Conservation (phyloP, 768 basidiomycete species). For the button mushroom (Agaricus bisporus) region DNA sequence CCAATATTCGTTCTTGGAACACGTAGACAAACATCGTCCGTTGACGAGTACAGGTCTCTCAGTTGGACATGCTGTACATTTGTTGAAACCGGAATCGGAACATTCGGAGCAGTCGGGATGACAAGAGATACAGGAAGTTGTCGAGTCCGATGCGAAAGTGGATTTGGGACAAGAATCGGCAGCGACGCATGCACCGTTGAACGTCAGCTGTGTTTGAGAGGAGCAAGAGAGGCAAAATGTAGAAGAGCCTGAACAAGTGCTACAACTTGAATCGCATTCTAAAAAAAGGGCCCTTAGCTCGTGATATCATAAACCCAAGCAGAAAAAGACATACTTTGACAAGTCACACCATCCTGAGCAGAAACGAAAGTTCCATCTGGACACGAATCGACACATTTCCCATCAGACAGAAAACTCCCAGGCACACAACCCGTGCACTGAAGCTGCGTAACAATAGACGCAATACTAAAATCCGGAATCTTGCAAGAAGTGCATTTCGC, state of each 20-base stretch:
- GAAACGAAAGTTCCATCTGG: conserved; percentile 69
- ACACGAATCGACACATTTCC: conserved; percentile 63
- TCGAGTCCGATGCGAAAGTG: conserved; percentile 59
- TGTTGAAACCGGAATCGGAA: conserved; percentile 62
- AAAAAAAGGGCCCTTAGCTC: neutral
- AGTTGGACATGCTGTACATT: conserved; percentile 68
- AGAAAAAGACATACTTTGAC: conserved; percentile 37
- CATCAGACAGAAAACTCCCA: conserved; percentile 68
- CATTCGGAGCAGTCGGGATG: conserved; percentile 82
- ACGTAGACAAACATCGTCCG: conserved; percentile 74
- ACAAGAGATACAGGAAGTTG: conserved; percentile 63
- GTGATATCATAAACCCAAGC: neutral
- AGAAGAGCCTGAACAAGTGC: conserved; percentile 60
- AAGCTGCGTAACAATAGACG: conserved; percentile 56
- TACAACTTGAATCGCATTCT: conserved; percentile 72
- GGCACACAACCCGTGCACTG: conserved; percentile 77
- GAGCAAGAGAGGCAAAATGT: conserved; percentile 71
- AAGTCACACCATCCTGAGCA: conserved; percentile 68
- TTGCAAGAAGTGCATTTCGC: conserved; percentile 71
- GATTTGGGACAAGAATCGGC: conserved; percentile 59
- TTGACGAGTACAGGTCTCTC: conserved; percentile 64
- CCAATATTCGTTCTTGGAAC: conserved; percentile 63
- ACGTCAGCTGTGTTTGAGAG: conserved; percentile 53
- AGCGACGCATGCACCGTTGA: conserved; percentile 60
- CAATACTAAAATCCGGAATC: conserved; percentile 62